Percentiles rank a stretch among this genome's conserved stretches.
Conservation (phyloP, 73 alveolate genomes). For the Blepharisma stoltei region DNA sequence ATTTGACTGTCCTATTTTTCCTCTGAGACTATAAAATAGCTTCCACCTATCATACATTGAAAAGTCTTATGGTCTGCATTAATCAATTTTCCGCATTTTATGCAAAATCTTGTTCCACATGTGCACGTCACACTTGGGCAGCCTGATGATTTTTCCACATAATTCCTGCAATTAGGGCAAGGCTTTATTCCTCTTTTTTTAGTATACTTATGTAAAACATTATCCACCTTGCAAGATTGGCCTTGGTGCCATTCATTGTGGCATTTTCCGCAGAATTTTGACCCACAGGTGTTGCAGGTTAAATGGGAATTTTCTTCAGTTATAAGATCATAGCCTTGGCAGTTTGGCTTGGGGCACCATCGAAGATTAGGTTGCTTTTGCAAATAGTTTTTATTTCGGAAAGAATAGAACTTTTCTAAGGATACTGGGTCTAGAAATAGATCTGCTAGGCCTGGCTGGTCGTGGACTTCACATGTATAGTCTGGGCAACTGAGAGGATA, state of each 20-base stretch:
- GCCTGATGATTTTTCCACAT: background rate
- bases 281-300: background rate
- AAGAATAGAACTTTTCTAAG: background rate
- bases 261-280: conserved; percentile 5
- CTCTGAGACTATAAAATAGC: too few relatives aligned
- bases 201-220: background rate
- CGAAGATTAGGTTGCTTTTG: background rate
- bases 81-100: background rate
- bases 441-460: too few relatives aligned
- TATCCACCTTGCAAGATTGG: background rate
- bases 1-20: too few relatives aligned
- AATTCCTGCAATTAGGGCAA: background rate
- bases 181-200: background rate
- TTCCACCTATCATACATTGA: background rate
- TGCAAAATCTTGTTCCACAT: background rate
- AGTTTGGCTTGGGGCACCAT: conserved; percentile 24
- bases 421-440: too few relatives aligned
- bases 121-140: background rate
- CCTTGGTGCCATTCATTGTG: background rate
- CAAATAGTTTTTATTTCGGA: background rate
- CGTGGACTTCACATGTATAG: too few relatives aligned
- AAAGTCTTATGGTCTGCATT: background rate
- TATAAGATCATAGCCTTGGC: background rate
- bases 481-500: background rate
- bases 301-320: background rate